These are phyloP conservation scores for Sphenostylis stenocarpa DNA, from an alignment of 306 rosid species.

Conservation along the genomic window DNA sequence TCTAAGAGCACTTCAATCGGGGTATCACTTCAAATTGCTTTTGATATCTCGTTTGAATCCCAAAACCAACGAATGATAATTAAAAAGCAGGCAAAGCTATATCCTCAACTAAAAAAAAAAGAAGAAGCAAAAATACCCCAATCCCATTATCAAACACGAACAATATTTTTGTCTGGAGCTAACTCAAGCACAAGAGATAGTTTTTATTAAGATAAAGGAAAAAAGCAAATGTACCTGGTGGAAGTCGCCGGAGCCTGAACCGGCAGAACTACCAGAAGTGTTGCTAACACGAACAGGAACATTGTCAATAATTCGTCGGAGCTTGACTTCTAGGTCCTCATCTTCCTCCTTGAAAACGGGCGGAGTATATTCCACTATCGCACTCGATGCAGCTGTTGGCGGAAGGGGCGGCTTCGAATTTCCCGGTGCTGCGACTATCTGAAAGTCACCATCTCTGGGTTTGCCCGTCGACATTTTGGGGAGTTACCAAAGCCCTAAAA, in stretches of 20 bases:
- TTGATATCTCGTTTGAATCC: neutral
- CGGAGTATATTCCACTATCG: slow-evolving; percentile 75
- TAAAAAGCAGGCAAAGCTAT: neutral
- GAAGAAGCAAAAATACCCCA: no score
- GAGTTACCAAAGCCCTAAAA: slow-evolving; percentile 48
- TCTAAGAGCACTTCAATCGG: neutral
- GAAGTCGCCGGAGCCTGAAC: slow-evolving; percentile 96
- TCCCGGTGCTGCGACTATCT: slow-evolving; percentile 50
- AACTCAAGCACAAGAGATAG: neutral
- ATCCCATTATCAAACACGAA: neutral
- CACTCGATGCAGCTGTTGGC: slow-evolving; percentile 49
- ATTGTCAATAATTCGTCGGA: slow-evolving; percentile 83
- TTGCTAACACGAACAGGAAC: slow-evolving; percentile 97
- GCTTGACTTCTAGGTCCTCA: slow-evolving; percentile 91
- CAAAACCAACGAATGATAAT: neutral
- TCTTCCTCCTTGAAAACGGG: slow-evolving; percentile 77
- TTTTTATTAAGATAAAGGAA: neutral
- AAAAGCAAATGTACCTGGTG: slow-evolving; percentile 66
- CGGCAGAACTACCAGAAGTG: slow-evolving; percentile 94
- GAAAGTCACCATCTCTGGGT: slow-evolving; percentile 56
- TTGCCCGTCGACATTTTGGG: slow-evolving; percentile 60
- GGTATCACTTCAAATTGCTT: slow-evolving; percentile 16
- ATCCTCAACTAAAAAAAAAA: neutral
- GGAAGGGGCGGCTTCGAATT: slow-evolving; percentile 57
- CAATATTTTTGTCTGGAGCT: neutral